Percentiles rank a stretch among this genome's conserved stretches.
These are phyloP conservation scores for Grosmannia clavigera DNA, from an alignment of 2,329 filamentous ascomycete species.

Conservation along the genomic window DNA sequence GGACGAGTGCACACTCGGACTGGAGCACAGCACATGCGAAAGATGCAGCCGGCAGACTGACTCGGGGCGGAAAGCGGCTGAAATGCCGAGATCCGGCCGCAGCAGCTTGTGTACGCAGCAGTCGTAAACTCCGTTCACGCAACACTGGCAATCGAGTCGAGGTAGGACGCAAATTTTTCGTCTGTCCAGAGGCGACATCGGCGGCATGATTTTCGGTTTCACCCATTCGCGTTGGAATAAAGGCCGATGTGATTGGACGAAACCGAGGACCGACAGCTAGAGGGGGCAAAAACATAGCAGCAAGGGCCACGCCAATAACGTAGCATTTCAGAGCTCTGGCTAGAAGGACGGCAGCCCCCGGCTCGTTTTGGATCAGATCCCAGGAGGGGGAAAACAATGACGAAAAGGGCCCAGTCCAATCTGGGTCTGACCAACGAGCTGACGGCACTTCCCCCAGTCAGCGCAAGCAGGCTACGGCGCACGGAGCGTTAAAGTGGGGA, in stretches of 20 bases:
- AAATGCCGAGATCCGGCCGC: neutral
- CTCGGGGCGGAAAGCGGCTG: neutral
- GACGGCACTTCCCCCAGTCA: neutral
- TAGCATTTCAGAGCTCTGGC: neutral
- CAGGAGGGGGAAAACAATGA: neutral
- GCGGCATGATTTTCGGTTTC: neutral
- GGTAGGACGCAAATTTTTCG: neutral
- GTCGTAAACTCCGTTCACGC: neutral
- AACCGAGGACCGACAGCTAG: neutral
- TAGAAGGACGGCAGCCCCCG: neutral
- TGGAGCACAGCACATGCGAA: neutral
- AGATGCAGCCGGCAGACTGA: neutral
- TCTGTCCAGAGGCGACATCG: conserved; percentile 8
- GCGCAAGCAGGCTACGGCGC: neutral
- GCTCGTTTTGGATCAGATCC: no score
- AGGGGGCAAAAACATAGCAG: neutral
- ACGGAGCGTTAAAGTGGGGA: neutral
- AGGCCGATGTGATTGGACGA: conserved; percentile 5
- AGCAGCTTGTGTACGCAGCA: neutral
- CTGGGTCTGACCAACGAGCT: neutral
- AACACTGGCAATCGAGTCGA: neutral
- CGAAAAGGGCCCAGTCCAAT: neutral
- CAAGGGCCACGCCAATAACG: no score
- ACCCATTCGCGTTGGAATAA: conserved; percentile 7
- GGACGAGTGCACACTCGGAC: neutral